phyloP scores from a whole-genome alignment of 2,329 filamentous ascomycete genomes.

The Penicillium sp. region DNA sequence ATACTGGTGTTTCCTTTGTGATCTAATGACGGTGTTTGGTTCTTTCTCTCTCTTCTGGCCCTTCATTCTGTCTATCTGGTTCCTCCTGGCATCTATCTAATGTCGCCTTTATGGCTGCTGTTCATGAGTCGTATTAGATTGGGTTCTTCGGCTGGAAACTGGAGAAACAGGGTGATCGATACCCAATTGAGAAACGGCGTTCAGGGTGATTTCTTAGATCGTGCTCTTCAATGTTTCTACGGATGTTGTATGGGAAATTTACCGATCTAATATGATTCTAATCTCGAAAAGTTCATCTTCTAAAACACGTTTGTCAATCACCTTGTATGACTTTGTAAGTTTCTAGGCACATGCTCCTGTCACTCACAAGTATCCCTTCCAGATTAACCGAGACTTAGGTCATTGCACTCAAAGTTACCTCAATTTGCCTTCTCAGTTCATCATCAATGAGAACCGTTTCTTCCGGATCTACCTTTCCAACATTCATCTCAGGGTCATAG shows the following conservation, averaged over 20 bases:
- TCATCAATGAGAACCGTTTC: background rate
- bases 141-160: background rate
- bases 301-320: background rate
- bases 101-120: slow-evolving; percentile 7
- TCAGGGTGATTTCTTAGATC: slow-evolving; percentile 9
- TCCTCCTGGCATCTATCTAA: background rate
- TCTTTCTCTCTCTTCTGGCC: background rate
- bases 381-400: too few species aligned
- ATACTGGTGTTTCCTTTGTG: slow-evolving; percentile 5
- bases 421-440: background rate
- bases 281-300: slow-evolving; percentile 9
- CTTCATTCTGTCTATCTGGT: background rate
- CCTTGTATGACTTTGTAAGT: background rate
- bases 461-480: background rate
- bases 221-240: slow-evolving; percentile 1
- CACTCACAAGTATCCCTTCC: background rate
- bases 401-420: background rate
- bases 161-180: background rate
- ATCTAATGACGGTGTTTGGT: slow-evolving; percentile 11
- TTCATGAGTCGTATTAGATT: background rate
- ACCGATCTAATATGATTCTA: slow-evolving; percentile 18
- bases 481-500: background rate
- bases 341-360: background rate
- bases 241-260: slow-evolving; percentile 6
- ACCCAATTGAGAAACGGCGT: slow-evolving; percentile 8